Base-by-base conservation (phyloP, 2,329 filamentous ascomycete genomes). In the Fusarium sp. region DNA sequence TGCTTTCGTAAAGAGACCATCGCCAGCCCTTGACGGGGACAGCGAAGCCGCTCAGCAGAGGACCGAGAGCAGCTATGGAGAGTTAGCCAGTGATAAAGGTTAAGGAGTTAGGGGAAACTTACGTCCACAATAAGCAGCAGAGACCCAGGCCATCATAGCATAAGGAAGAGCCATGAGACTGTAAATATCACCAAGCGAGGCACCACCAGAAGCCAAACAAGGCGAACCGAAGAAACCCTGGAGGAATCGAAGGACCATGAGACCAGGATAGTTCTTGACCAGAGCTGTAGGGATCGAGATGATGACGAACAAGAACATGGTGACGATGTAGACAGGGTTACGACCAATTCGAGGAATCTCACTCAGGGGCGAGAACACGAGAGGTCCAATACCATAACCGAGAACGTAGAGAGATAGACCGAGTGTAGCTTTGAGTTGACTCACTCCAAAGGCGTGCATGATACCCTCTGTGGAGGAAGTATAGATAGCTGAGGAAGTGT, bases 281-380 rank as follows among this genome's bases (percentile, higher is more conserved):
- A 92, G 77, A 0, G 89, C 88, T 0, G 90, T 87, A 0, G 90
- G 90, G 18, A 93, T 84, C 8, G 86, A 88, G 13, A 93, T 78
- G 65, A 92, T 84, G 51, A 91, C 87, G 76, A 92, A 93, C 29
- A 93, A 81, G 61, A 86, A 86, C 81, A 93, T 90, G 12, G 90
- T 90, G 69, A 87, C 77, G 37, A 91, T 86, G 77, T 93, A 93
- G 8, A 91, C 86, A 1, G 88, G 87, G 72, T 90, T 92, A 9
- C 91, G 84, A 4, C 91, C 91, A 53, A 93, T 85, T 47, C 84
- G 76, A 0, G 91, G 89, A 24, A 93, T 87, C 79, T 93, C 91
- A 51, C 84, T 87, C 44, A 93, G 78, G 0, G 91, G 91, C 0
- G 88, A 88, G 79, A 88, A 92, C 25, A 93, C 66, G 27, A 92